These are phyloP conservation scores for Craspedostauros australis DNA, from an alignment of 108 stramenopile genomes.

Conservation along the genomic window DNA sequence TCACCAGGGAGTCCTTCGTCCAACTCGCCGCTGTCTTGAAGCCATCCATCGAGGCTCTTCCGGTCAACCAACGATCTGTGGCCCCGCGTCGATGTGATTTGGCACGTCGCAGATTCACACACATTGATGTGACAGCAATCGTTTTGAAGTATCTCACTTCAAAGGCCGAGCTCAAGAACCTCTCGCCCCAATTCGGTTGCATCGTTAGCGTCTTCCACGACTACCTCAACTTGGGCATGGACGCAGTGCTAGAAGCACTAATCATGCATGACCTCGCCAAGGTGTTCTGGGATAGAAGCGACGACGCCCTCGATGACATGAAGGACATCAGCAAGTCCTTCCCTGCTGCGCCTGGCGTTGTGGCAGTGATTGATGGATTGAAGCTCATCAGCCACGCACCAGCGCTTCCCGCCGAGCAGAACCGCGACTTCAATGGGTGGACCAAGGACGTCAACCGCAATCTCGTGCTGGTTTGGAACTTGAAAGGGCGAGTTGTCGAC, in stretches of 20 bases:
- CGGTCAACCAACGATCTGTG: no score
- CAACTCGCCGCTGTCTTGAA: no score
- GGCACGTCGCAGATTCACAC: no score
- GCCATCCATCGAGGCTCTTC: no score
- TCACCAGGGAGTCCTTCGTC: no score
- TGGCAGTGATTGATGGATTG: constrained; percentile 1
- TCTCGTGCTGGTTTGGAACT: constrained; percentile 2
- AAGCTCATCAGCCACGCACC: neutral
- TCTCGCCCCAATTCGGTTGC: no score
- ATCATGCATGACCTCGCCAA: neutral
- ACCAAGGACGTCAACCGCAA: constrained; percentile 5
- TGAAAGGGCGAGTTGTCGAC: neutral
- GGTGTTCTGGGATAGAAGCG: constrained; percentile 1
- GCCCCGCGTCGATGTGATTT: no score
- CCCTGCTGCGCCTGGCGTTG: neutral
- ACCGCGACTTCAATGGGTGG: constrained; percentile 6
- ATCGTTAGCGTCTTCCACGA: no score
- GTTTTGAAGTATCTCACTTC: no score
- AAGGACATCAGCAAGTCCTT: neutral
- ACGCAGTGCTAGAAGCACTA: neutral
- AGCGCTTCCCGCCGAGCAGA: neutral
- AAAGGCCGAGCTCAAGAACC: no score
- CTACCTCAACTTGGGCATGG: no score
- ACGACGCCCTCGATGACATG: neutral
- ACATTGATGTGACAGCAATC: no score